Base-by-base conservation (phyloP, 495 filamentous ascomycete species). In the Geopyxis carbonaria region DNA sequence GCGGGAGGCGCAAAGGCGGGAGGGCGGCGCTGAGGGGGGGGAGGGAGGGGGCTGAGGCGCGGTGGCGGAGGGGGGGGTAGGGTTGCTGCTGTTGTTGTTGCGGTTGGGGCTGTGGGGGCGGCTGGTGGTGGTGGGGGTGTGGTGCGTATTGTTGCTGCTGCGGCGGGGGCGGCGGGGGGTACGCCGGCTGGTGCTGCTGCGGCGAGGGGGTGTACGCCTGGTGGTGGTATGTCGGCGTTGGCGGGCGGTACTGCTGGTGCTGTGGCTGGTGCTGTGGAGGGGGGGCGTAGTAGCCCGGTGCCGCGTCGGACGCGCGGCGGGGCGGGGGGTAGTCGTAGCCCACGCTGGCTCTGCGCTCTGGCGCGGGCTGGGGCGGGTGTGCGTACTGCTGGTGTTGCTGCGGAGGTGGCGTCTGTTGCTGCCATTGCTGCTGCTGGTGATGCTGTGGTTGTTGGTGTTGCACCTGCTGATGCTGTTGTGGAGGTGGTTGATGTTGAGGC, bases 401-500 rank as follows among this genome's bases (percentile, higher is more conserved):
- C 13, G 37, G 38, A 8, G 38, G 14, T 11, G 24, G 8, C 6
- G 21, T 22, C n/a, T 22, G 37, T n/a, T n/a, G n/a, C n/a, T n/a
- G n/a, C n/a, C n/a, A n/a, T n/a, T n/a, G n/a, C n/a, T n/a, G n/a
- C n/a, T n/a, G n/a, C n/a, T n/a, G n/a, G n/a, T n/a, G n/a, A n/a
- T n/a, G n/a, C n/a, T n/a, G n/a, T n/a, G n/a, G n/a, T n/a, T n/a
- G n/a, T n/a, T n/a, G 24, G 19, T n/a, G n/a, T n/a, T n/a, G n/a
- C n/a, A n/a, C n/a, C n/a, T n/a, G n/a, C n/a, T n/a, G n/a, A n/a
- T n/a, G n/a, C n/a, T n/a, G n/a, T n/a, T n/a, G n/a, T n/a, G n/a
- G n/a, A n/a, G 50, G 43, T 43, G 45, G 36, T 16, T 41, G 44
- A 34, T 47, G 51, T 7, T 40, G 34, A 30, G 27, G 13, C 34